Conservation (phyloP, 2,329 filamentous ascomycete genomes). For the Pestalotiopsis sp. region DNA sequence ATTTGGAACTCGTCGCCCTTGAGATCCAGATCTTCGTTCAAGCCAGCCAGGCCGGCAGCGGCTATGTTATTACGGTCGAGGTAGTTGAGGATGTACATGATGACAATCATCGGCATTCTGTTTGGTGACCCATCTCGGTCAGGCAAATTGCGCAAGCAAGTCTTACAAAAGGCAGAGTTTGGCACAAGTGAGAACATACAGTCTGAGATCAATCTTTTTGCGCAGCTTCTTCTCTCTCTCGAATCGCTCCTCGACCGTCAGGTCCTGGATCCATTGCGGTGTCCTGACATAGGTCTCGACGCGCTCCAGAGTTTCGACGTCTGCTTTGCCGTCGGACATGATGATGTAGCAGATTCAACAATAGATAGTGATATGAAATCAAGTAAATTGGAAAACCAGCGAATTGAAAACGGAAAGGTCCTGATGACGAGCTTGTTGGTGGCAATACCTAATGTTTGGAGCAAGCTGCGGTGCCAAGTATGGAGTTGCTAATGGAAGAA, state of each 20-base stretch:
- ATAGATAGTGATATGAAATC: background rate
- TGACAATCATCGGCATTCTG: constrained; percentile 1
- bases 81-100: constrained; percentile 20
- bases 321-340: background rate
- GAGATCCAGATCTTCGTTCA: constrained; percentile 38
- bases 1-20: constrained; percentile 37
- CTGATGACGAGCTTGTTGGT: background rate
- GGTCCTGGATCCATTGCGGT: constrained; percentile 7
- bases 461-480: background rate
- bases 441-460: background rate
- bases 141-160: background rate
- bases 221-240: background rate
- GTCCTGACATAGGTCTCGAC: background rate
- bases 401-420: background rate
- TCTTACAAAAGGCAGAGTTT: background rate
- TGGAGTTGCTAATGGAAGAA: background rate
- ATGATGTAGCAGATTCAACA: no score
- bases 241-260: background rate
- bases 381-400: background rate
- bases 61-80: constrained; percentile 47
- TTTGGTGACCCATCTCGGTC: background rate
- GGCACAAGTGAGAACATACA: background rate
- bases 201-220: constrained; percentile 5
- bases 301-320: constrained; percentile 1
- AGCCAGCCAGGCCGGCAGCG: constrained; percentile 38